phyloP scores from a whole-genome alignment of 139 green algal species.

The Astrephomene gubernaculifera region DNA sequence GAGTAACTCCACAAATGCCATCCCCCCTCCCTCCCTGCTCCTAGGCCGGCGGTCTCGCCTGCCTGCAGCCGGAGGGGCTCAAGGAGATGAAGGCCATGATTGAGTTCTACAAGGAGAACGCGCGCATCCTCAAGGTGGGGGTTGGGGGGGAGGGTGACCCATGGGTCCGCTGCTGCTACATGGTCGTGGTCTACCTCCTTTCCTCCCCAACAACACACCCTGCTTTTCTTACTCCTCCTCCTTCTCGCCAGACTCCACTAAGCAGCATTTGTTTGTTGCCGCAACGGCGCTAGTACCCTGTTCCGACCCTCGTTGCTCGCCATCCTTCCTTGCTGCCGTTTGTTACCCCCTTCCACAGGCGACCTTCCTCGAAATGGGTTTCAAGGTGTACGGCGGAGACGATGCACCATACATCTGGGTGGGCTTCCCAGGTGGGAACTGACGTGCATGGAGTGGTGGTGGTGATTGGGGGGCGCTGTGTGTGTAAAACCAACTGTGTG shows the following conservation, averaged over 20 bases:
- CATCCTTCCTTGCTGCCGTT: no score
- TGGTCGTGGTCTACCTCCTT: no score
- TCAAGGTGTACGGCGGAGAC: slow-evolving; percentile 91
- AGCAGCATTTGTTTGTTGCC: no score
- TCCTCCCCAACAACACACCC: no score
- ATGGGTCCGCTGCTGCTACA: background rate
- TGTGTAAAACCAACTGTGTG: no score
- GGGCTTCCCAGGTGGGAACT: slow-evolving; percentile 86
- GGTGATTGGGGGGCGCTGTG: no score
- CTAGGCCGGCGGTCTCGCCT: slow-evolving; percentile 89
- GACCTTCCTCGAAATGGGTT: slow-evolving; percentile 95
- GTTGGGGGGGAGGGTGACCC: background rate
- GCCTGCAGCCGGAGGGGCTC: slow-evolving; percentile 82
- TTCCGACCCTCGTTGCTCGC: no score
- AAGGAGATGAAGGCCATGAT: slow-evolving; percentile 91
- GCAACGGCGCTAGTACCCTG: no score
- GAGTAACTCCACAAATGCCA: no score
- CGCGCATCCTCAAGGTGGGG: slow-evolving; percentile 82
- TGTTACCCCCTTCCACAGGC: slow-evolving; percentile 9
- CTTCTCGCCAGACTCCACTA: no score
- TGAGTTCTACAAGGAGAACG: slow-evolving; percentile 99
- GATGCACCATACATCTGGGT: slow-evolving; percentile 99
- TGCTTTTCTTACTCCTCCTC: no score
- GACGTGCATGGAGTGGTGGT: no score
- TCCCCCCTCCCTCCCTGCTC: background rate